Base-by-base conservation (phyloP, 768 basidiomycete genomes). In the Collybiopsis luxurians region DNA sequence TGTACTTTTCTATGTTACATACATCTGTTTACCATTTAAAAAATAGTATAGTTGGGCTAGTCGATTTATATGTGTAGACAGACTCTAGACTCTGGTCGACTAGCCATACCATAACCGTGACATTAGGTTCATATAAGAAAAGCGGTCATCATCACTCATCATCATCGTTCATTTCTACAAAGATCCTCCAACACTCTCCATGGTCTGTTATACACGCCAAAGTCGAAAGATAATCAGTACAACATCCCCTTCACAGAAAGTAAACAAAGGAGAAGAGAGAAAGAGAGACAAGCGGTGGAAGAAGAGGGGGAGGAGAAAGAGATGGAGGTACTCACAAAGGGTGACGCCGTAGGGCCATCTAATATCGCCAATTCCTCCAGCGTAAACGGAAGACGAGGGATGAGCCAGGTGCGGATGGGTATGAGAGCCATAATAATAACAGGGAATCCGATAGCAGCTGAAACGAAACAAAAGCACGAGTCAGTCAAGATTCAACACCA, bases 381-480 rank as follows among this genome's bases (percentile, higher is more conserved):
- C 0, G 87, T 87, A 67, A 97, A 95, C 0, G 87, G 79, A 42
- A 95, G 70, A 19, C 76, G 76, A 0, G 95, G 92, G 13, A 96
- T 77, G n/a, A 90, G 61, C 56, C 78, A 73, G 24, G 83, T 78
- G 46, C 95, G 80, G 12, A 95, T 59, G 0, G 95, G 95, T 23
- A 96, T 77, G 13, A 97, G 79, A 38, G 92, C 70, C 67, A 91
- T 81, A 64, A 96, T 95, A 63, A 97, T 83, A 50, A 96, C 79
- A 0, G 95, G 93, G 68, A 97, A 97, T 0, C 88, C 92, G 57
- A 96, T 93, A 3, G 92, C 93, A 40, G 90, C 94, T 87, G 49
- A 6, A n/a, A 9, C 11, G n/a, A n/a, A 30, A 27, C 6, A 76
- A 75, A 60, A 56, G 73, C 72, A 60, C 76, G 76, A 10, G 17